These are phyloP conservation scores for Calophaca sinica DNA, from an alignment of 306 rosid genomes.

Conservation along the genomic window DNA sequence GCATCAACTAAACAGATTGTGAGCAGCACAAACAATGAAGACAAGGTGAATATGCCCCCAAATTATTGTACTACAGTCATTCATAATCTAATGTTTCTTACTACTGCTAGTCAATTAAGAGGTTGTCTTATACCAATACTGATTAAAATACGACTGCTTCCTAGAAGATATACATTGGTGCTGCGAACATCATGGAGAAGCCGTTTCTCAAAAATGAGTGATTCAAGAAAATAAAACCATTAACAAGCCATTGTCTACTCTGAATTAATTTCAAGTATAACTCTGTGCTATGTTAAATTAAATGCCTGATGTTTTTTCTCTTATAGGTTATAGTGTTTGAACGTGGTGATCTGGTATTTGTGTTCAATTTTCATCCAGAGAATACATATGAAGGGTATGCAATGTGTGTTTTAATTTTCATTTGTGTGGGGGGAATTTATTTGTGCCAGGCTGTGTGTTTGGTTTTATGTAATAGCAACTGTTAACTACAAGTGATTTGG, in stretches of 20 bases:
- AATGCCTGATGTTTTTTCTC: constrained; percentile 36
- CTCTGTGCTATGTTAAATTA: constrained; percentile 31
- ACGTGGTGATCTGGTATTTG: constrained; percentile 91
- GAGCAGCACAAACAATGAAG: constrained; percentile 82
- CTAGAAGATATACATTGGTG: constrained; percentile 24
- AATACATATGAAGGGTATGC: constrained; percentile 85
- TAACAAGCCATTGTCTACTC: constrained; percentile 27
- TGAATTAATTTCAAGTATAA: constrained; percentile 8
- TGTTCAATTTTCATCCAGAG: constrained; percentile 91
- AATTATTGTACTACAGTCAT: constrained; percentile 22
- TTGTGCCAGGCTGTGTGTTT: constrained; percentile 18
- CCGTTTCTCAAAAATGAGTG: constrained; percentile 21
- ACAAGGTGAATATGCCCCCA: constrained; percentile 64
- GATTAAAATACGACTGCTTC: constrained; percentile 33
- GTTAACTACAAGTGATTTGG: constrained; percentile 39
- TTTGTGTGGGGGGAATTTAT: constrained; percentile 15
- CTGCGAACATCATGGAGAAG: constrained; percentile 15
- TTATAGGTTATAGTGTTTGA: constrained; percentile 89
- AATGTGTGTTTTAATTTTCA: constrained; percentile 35
- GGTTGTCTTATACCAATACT: constrained; percentile 20
- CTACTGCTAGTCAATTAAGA: constrained; percentile 30
- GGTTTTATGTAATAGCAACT: constrained; percentile 28
- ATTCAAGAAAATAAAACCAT: constrained; percentile 19
- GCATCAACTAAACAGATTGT: constrained; percentile 84
- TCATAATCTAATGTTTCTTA: constrained; percentile 29